Conservation (phyloP, 169 alveolate genomes). For the Plasmodium fragile region DNA sequence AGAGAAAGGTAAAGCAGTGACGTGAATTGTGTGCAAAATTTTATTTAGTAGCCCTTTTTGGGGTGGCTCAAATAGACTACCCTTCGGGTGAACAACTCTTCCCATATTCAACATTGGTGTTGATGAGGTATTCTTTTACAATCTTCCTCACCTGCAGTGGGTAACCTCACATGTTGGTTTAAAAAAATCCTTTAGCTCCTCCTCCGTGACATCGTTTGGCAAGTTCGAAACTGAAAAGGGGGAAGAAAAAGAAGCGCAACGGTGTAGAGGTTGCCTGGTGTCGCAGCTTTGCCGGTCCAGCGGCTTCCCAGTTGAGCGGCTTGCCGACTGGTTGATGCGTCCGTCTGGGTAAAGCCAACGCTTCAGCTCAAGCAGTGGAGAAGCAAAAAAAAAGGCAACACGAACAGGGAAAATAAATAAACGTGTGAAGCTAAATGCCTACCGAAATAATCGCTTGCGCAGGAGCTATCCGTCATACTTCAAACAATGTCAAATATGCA, state of each 20-base stretch:
- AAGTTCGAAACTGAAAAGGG: slow-evolving; percentile 29
- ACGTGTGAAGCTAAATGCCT: background rate
- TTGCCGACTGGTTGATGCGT: background rate
- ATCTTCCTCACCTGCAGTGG: slow-evolving; percentile 25
- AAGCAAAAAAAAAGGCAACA: background rate
- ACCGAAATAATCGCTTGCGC: slow-evolving; percentile 32
- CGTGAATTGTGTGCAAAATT: background rate
- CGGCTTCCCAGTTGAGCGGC: background rate
- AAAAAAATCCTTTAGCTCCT: slow-evolving; percentile 24
- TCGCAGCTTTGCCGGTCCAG: no score
- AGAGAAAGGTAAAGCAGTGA: background rate
- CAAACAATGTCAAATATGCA: background rate
- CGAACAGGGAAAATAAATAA: background rate
- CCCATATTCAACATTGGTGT: background rate
- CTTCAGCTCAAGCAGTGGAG: background rate
- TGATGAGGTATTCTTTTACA: background rate
- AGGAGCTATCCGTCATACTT: slow-evolving; percentile 10
- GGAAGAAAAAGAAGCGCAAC: background rate
- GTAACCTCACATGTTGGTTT: slow-evolving; percentile 20
- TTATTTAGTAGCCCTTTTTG: background rate
- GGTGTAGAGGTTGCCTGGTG: background rate
- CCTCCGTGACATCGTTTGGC: slow-evolving; percentile 57
- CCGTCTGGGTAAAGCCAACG: background rate
- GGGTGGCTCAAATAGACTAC: background rate
- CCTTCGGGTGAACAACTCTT: background rate